A percentile compares a stretch with the other conserved stretches of the same genome.
These are phyloP conservation scores for Claviceps pusilla DNA, from an alignment of 2,329 filamentous ascomycete genomes.

Conservation along the genomic window DNA sequence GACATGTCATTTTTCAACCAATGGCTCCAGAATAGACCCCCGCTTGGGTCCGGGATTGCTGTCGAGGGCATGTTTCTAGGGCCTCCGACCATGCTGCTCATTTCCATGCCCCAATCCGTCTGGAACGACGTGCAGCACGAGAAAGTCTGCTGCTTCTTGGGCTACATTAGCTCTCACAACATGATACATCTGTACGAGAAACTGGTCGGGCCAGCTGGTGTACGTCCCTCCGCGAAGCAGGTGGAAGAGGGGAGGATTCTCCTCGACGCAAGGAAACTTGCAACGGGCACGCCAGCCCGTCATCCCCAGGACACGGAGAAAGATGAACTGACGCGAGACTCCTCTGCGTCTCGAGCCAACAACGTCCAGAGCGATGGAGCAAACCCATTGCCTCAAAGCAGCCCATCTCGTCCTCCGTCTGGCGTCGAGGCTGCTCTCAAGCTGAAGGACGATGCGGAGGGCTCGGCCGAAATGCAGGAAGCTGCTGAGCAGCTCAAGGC, in stretches of 20 bases:
- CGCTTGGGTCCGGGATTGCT: slow-evolving; percentile 41
- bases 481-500: slow-evolving; percentile 53
- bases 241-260: slow-evolving; percentile 43
- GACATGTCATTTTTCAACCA: slow-evolving; percentile 53
- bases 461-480: slow-evolving; percentile 55
- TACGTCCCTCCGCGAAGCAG: slow-evolving; percentile 33
- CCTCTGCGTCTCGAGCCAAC: slow-evolving; percentile 12
- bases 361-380: slow-evolving; percentile 11
- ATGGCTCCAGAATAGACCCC: slow-evolving; percentile 47
- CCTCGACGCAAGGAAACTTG: slow-evolving; percentile 35
- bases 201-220: slow-evolving; percentile 32
- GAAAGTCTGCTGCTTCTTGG: slow-evolving; percentile 51
- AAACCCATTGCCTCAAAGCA: slow-evolving; percentile 14
- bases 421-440: slow-evolving; percentile 13
- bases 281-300: slow-evolving; percentile 21
- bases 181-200: slow-evolving; percentile 49
- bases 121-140: slow-evolving; percentile 52
- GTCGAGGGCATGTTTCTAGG: slow-evolving; percentile 56
- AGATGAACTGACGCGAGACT: slow-evolving; percentile 12
- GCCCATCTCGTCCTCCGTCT: slow-evolving; percentile 11
- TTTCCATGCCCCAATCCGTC: slow-evolving; percentile 49
- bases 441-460: slow-evolving; percentile 30
- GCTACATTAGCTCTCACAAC: slow-evolving; percentile 52
- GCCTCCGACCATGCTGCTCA: slow-evolving; percentile 49
- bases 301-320: slow-evolving; percentile 14